phyloP scores from a whole-genome alignment of 164 flowering plant genomes.

The Annona squamosa region DNA sequence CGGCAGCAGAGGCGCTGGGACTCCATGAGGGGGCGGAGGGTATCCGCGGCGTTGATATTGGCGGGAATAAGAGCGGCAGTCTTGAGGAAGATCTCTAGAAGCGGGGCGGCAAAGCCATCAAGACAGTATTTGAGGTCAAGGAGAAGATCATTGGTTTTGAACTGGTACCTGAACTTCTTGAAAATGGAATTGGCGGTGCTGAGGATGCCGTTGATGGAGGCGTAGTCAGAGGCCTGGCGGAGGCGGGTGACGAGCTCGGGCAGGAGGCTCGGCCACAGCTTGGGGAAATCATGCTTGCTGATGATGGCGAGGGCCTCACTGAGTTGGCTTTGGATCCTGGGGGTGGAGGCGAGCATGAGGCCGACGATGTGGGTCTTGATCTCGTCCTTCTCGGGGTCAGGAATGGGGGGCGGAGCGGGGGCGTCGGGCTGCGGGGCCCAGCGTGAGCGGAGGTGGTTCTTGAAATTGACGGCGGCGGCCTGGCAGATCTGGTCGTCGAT shows the following conservation, averaged over 20 bases:
- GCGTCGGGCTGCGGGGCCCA: slow-evolving; percentile 40
- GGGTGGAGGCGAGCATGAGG: slow-evolving; percentile 58
- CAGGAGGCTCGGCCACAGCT: slow-evolving; percentile 61
- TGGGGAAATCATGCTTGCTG: slow-evolving; percentile 85
- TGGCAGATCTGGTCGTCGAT: slow-evolving; percentile 73
- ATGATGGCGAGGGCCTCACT: slow-evolving; percentile 77
- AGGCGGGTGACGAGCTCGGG: slow-evolving; percentile 68
- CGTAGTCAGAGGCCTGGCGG: slow-evolving; percentile 47
- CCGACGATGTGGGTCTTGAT: slow-evolving; percentile 70
- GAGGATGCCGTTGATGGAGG: slow-evolving; percentile 72
- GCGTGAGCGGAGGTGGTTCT: slow-evolving; percentile 65
- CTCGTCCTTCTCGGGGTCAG: slow-evolving; percentile 61
- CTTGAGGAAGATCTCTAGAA: slow-evolving; percentile 53
- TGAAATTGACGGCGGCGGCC: slow-evolving; percentile 86
- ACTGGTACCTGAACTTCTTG: slow-evolving; percentile 75
- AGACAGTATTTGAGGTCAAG: slow-evolving; percentile 79
- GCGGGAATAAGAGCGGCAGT: slow-evolving; percentile 50
- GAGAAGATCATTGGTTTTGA: slow-evolving; percentile 58
- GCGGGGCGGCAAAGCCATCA: slow-evolving; percentile 64
- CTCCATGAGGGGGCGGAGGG: slow-evolving; percentile 51
- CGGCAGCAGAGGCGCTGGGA: slow-evolving; percentile 83
- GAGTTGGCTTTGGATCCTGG: slow-evolving; percentile 67
- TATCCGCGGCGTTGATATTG: slow-evolving; percentile 24
- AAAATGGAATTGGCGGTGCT: slow-evolving; percentile 74
- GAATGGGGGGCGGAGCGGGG: slow-evolving; percentile 26